Percentiles rank a stretch among this genome's conserved stretches.
phyloP scores from a whole-genome alignment of 2,329 filamentous ascomycete genomes.

The Nigrospora osmanthi region DNA sequence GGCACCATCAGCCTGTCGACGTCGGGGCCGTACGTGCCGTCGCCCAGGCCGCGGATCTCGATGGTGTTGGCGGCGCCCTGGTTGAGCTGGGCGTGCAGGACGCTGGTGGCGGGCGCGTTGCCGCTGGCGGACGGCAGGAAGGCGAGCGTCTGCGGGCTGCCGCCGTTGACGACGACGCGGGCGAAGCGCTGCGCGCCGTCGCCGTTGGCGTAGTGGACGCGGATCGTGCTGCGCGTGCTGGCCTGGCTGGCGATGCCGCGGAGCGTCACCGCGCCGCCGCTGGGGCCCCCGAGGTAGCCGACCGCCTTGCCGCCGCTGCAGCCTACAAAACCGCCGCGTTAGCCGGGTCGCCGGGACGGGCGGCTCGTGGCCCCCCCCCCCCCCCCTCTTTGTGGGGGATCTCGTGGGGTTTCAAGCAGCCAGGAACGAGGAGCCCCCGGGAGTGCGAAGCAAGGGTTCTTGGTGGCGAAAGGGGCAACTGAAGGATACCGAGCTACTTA shows the following conservation, averaged over 20 bases:
- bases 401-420: no score
- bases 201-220: conserved; percentile 48
- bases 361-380: no score
- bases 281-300: conserved; percentile 46
- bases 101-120: conserved; percentile 34
- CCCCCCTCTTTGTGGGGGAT: no score
- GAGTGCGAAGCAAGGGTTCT: no score
- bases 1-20: conserved; percentile 48
- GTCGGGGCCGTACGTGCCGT: conserved; percentile 38
- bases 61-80: conserved; percentile 39
- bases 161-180: conserved; percentile 48
- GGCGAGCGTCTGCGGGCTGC: conserved; percentile 35
- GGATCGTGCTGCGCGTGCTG: conserved; percentile 39
- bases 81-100: conserved; percentile 38
- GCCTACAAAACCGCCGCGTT: not conserved
- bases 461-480: no score
- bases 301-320: conserved; percentile 42
- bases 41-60: conserved; percentile 29
- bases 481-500: no score
- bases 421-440: no score
- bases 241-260: conserved; percentile 32
- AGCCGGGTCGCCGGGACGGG: no score
- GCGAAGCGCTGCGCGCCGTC: conserved; percentile 44
- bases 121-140: conserved; percentile 43
- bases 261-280: conserved; percentile 39